Evolutionary conservation across 768 basidiomycete genomes (phyloP).

Genomic region (Cystofilobasidium capitatum): DNA sequence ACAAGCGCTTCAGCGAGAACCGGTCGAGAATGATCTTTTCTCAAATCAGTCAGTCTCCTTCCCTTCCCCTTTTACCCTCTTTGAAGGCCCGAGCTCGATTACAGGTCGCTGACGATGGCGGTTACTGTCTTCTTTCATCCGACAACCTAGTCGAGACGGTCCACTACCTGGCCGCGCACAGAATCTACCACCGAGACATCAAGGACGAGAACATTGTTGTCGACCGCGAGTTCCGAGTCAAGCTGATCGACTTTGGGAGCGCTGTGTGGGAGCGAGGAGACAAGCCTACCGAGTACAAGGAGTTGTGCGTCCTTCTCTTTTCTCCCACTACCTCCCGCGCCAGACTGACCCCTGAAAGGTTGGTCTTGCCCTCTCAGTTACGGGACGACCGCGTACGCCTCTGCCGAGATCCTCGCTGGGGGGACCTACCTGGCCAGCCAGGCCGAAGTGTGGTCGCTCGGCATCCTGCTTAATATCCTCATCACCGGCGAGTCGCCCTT

Average conservation of each 20-base stretch:
- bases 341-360: not conserved
- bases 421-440: slow-evolving; percentile 40
- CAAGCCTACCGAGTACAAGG: slow-evolving; percentile 5
- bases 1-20: slow-evolving; percentile 66
- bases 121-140: not conserved
- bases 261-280: slow-evolving; percentile 45
- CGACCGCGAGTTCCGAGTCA: slow-evolving; percentile 52
- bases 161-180: slow-evolving; percentile 51
- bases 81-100: not conserved
- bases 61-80: not conserved
- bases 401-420: slow-evolving; percentile 40
- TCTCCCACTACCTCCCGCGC: not conserved
- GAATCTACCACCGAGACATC: slow-evolving; percentile 43
- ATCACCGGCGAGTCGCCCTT: slow-evolving; percentile 43
- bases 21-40: slow-evolving; percentile 73
- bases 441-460: slow-evolving; percentile 44
- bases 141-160: slow-evolving; percentile 57
- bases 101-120: not conserved
- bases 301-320: slow-evolving; percentile 47
- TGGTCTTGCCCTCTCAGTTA: slow-evolving; percentile 37
- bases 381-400: slow-evolving; percentile 38
- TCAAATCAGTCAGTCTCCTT: slow-evolving; percentile 50
- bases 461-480: slow-evolving; percentile 43
- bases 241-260: slow-evolving; percentile 91
- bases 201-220: slow-evolving; percentile 46